Percentiles rank a stretch among this genome's conserved stretches.
Conservation (phyloP, 1,284 basidiomycete genomes). For the Trichosporon sp. region DNA sequence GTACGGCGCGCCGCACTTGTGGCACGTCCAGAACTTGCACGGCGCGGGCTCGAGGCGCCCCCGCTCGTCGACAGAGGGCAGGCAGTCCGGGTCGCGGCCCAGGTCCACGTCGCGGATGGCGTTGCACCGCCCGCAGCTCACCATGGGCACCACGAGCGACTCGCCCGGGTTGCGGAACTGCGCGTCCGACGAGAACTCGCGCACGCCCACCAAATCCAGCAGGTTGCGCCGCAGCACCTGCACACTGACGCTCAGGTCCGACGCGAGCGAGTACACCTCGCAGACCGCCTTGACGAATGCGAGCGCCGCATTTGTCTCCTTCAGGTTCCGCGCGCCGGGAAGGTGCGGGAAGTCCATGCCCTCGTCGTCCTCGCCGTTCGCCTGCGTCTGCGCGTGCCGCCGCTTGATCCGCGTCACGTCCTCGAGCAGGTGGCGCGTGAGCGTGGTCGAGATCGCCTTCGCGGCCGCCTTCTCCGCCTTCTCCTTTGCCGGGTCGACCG, state of each 20-base stretch:
- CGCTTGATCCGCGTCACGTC: slow-evolving; percentile 65
- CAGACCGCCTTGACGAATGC: slow-evolving; percentile 89
- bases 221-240: slow-evolving; percentile 83
- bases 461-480: slow-evolving; percentile 66
- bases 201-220: slow-evolving; percentile 79
- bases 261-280: slow-evolving; percentile 72
- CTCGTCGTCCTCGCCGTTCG: slow-evolving; percentile 54
- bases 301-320: slow-evolving; percentile 62
- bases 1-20: slow-evolving; percentile 76
- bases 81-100: slow-evolving; percentile 83
- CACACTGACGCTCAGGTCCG: slow-evolving; percentile 76
- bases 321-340: slow-evolving; percentile 65
- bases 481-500: slow-evolving; percentile 62
- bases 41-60: slow-evolving; percentile 47
- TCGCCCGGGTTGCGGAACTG: slow-evolving; percentile 89
- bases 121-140: slow-evolving; percentile 89
- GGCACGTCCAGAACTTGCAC: slow-evolving; percentile 48
- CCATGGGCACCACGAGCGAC: slow-evolving; percentile 76
- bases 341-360: slow-evolving; percentile 76
- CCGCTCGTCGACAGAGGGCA: slow-evolving; percentile 53
- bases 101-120: slow-evolving; percentile 87
- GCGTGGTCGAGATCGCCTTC: slow-evolving; percentile 70
- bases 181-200: slow-evolving; percentile 81
- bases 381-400: slow-evolving; percentile 59
- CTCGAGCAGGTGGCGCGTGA: slow-evolving; percentile 78